These are phyloP conservation scores for Canavalia ensiformis DNA, from an alignment of 306 rosid species.

Conservation along the genomic window DNA sequence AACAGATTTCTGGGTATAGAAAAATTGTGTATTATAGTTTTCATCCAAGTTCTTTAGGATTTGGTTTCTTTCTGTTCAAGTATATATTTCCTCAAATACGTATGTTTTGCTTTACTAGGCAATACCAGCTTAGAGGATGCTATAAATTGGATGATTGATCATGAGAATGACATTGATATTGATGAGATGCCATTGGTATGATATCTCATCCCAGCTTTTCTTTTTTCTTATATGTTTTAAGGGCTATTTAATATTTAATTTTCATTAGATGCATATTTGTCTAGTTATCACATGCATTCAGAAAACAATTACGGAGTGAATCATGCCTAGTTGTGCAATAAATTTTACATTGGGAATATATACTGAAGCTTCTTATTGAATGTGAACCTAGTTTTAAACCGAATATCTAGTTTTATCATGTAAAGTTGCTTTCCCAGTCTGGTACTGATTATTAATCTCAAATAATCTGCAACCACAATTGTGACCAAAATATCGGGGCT, in stretches of 20 bases:
- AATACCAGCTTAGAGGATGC: conserved; percentile 70
- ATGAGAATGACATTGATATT: conserved; percentile 74
- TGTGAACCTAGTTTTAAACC: neutral
- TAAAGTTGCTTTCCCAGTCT: neutral
- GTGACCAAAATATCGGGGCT: neutral
- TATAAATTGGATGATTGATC: conserved; percentile 76
- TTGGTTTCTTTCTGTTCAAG: conserved; percentile 13
- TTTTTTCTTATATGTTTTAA: neutral
- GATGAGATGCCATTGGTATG: conserved; percentile 79
- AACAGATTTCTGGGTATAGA: neutral
- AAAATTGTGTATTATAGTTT: conserved; percentile 12
- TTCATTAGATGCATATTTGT: neutral
- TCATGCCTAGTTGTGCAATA: neutral
- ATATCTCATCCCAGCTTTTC: conserved; percentile 26
- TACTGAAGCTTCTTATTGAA: neutral
- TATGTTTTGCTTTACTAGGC: conserved; percentile 55
- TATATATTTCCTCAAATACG: conserved; percentile 9
- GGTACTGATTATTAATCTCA: neutral
- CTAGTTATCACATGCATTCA: neutral
- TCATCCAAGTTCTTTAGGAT: neutral
- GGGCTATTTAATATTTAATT: neutral
- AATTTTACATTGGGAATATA: neutral
- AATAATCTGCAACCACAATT: neutral
- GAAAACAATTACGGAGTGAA: neutral
- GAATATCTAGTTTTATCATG: neutral